A percentile compares a stretch with the other conserved stretches of the same genome.
Conservation (phyloP, 805 yeast species). For the Diddensiella caesifluorescens region DNA sequence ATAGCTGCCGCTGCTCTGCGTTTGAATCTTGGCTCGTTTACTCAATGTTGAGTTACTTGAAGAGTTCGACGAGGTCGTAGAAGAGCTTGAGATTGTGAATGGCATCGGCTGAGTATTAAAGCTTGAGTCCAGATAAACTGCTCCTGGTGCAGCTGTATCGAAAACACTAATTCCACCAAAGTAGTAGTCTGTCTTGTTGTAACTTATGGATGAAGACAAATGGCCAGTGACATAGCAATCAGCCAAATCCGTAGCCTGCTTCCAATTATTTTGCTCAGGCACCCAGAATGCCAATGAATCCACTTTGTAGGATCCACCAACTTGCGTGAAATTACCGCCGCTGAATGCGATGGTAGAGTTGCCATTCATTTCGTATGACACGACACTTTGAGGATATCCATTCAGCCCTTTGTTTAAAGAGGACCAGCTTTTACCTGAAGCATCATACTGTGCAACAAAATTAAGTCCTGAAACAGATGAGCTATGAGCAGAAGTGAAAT, state of each 20-base stretch:
- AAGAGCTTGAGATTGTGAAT: constrained; percentile 14
- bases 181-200: constrained; percentile 19
- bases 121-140: constrained; percentile 15
- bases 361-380: constrained; percentile 23
- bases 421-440: constrained; percentile 12
- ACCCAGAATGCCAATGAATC: constrained; percentile 24
- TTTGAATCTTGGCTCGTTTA: constrained; percentile 14
- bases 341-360: constrained; percentile 26
- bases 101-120: constrained; percentile 20
- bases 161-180: constrained; percentile 29
- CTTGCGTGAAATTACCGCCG: constrained; percentile 21
- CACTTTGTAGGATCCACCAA: constrained; percentile 6
- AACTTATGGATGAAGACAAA: constrained; percentile 12
- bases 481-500: constrained; percentile 33
- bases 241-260: constrained; percentile 14
- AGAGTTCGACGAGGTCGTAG: background rate
- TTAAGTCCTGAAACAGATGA: constrained; percentile 8
- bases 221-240: constrained; percentile 14
- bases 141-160: constrained; percentile 28
- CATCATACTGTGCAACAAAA: constrained; percentile 20
- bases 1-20: constrained; percentile 17
- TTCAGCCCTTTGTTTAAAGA: constrained; percentile 21
- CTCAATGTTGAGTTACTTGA: constrained; percentile 4
- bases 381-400: constrained; percentile 19
- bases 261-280: constrained; percentile 19